Conservation (phyloP, 306 rosid genomes). For the Myrica gale region DNA sequence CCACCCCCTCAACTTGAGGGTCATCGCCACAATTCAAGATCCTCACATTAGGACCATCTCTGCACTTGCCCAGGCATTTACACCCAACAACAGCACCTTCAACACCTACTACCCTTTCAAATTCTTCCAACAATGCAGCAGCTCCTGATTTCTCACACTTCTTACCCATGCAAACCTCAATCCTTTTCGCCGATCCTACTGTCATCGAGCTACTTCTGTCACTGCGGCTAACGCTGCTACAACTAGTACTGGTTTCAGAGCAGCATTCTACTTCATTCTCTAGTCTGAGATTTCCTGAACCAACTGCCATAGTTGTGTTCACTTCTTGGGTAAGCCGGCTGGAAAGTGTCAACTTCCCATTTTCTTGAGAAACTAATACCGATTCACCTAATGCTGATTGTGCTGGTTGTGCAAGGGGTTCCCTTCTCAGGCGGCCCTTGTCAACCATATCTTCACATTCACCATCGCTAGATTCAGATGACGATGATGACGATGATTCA, state of each 20-base stretch:
- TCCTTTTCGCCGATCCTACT: conserved; percentile 37
- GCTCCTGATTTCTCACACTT: conserved; percentile 75
- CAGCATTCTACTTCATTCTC: conserved; percentile 26
- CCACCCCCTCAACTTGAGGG: conserved; percentile 26
- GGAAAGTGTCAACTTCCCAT: conserved; percentile 13
- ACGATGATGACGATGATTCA: conserved; percentile 59
- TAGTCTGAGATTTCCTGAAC: conserved; percentile 10
- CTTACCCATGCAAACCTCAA: conserved; percentile 93
- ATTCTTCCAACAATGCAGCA: conserved; percentile 58
- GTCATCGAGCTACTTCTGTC: conserved; percentile 8
- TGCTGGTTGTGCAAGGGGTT: conserved; percentile 28
- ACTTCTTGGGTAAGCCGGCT: conserved; percentile 10
- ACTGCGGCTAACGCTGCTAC: conserved; percentile 16
- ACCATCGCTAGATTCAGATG: conserved; percentile 69
- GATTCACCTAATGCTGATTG: conserved; percentile 13
- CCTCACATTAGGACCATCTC: conserved; percentile 78
- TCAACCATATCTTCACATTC: conserved; percentile 52
- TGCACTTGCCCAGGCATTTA: conserved; percentile 97
- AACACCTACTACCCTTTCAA: conserved; percentile 56
- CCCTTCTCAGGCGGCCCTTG: conserved; percentile 34
- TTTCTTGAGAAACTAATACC: conserved; percentile 14
- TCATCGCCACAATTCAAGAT: conserved; percentile 36
- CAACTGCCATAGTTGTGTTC: conserved; percentile 10
- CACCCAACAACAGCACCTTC: conserved; percentile 66
- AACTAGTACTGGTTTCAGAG: conserved; percentile 25